Conservation (phyloP, 2,329 filamentous ascomycete species). For the Aspergillus uvarum region DNA sequence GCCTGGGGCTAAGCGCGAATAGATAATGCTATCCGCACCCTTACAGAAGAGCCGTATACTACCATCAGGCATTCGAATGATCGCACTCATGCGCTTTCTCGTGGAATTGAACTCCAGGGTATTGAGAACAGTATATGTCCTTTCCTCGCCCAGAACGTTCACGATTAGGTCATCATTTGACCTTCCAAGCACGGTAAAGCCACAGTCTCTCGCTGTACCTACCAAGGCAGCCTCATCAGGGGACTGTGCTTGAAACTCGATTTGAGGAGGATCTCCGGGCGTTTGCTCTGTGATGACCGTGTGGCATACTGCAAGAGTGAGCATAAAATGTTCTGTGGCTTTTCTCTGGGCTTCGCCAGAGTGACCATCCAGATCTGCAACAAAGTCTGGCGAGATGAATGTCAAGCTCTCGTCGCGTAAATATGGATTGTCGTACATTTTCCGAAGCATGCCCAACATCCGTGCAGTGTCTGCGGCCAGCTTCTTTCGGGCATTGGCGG, state of each 20-base stretch:
- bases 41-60: constrained; percentile 93
- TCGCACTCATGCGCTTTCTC: constrained; percentile 96
- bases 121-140: constrained; percentile 83
- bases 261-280: constrained; percentile 84
- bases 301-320: constrained; percentile 91
- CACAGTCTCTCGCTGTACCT: constrained; percentile 89
- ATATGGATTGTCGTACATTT: constrained; percentile 84
- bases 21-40: constrained; percentile 95
- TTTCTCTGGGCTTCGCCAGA: constrained; percentile 73
- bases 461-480: constrained; percentile 74
- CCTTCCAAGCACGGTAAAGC: constrained; percentile 85
- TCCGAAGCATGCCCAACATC: constrained; percentile 70
- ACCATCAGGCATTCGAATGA: constrained; percentile 89
- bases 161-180: constrained; percentile 77
- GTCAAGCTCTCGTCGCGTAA: constrained; percentile 86
- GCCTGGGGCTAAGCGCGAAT: constrained; percentile 80
- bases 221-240: constrained; percentile 95
- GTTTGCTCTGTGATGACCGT: constrained; percentile 89
- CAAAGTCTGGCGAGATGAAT: constrained; percentile 87
- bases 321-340: constrained; percentile 88
- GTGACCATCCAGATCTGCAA: constrained; percentile 76
- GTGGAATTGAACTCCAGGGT: constrained; percentile 97
- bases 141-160: constrained; percentile 83
- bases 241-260: constrained; percentile 95
- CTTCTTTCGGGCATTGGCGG: constrained; percentile 67